phyloP scores from a whole-genome alignment of 768 basidiomycete genomes.

The Omphalotus guepiniiformis region DNA sequence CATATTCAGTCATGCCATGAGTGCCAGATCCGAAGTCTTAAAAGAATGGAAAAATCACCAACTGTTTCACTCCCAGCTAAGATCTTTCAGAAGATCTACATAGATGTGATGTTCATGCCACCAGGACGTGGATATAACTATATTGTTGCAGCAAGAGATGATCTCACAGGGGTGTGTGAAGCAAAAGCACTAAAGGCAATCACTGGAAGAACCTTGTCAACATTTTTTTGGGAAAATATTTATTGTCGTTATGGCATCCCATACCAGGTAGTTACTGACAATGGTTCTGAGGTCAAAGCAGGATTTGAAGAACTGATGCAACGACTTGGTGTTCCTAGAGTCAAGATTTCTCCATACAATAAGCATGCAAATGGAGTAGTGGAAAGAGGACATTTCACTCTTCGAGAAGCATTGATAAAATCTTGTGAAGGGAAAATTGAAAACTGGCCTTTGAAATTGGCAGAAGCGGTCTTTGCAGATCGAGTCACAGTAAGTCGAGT shows the following conservation, averaged over 20 bases:
- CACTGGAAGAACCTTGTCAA: conserved; percentile 5
- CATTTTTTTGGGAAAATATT: conserved; percentile 6
- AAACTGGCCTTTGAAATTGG: conserved; percentile 24
- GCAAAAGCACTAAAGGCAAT: conserved; percentile 19
- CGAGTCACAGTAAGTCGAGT: neutral
- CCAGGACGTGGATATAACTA: conserved; percentile 12
- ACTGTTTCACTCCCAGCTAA: conserved; percentile 15
- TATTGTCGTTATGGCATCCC: conserved; percentile 28
- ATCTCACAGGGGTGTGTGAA: conserved; percentile 24
- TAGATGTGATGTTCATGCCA: conserved; percentile 28
- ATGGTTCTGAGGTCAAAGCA: conserved; percentile 26
- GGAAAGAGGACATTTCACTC: conserved; percentile 24
- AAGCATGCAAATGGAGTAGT: conserved; percentile 33
- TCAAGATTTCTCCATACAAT: conserved; percentile 37
- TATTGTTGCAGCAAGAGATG: conserved; percentile 25
- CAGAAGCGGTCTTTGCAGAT: conserved; percentile 6
- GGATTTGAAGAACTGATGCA: conserved; percentile 15
- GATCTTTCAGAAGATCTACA: conserved; percentile 19
- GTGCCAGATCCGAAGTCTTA: conserved; percentile 27
- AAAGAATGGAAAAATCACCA: conserved; percentile 20
- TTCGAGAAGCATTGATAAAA: conserved; percentile 27
- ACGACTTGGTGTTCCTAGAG: conserved; percentile 24
- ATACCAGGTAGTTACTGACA: conserved; percentile 35
- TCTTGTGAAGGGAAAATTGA: conserved; percentile 22
- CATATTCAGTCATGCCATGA: conserved; percentile 31